A percentile compares a stretch with the other conserved stretches of the same genome.
These are phyloP conservation scores for Ustilago trichophora DNA, from an alignment of 1,284 basidiomycete species.

Conservation along the genomic window DNA sequence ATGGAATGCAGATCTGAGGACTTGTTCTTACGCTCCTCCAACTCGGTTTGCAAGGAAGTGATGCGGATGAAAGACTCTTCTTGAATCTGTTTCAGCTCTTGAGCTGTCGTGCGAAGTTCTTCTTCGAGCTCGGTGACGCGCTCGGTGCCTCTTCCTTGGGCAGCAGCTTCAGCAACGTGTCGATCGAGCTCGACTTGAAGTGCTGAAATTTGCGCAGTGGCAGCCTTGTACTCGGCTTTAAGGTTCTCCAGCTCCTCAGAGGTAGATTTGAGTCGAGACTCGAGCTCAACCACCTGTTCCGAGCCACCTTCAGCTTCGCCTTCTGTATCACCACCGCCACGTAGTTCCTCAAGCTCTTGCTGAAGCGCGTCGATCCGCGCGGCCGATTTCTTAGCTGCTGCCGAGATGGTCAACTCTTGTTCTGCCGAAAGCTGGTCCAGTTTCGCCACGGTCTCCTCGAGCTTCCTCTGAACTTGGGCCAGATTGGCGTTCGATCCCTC, in stretches of 20 bases:
- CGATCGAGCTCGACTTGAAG: neutral
- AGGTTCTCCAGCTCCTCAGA: too few relatives aligned
- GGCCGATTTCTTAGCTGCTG: slow-evolving; percentile 10
- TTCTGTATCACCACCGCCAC: too few relatives aligned
- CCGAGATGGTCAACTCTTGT: slow-evolving; percentile 19
- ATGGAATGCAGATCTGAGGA: slow-evolving; percentile 2
- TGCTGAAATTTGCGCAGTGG: neutral
- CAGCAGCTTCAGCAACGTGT: neutral
- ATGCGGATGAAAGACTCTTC: neutral
- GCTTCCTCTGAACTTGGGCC: neutral
- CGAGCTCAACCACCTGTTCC: neutral
- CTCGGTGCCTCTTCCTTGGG: neutral
- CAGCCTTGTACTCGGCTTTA: too few relatives aligned
- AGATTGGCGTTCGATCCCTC: neutral
- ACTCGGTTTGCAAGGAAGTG: neutral
- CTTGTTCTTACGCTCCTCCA: neutral
- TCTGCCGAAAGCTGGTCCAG: slow-evolving; percentile 26
- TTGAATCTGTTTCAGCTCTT: neutral
- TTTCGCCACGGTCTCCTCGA: slow-evolving; percentile 10
- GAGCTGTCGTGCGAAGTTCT: neutral
- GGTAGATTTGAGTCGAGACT: neutral
- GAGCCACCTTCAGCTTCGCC: neutral
- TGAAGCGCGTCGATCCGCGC: slow-evolving; percentile 18
- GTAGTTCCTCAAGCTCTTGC: slow-evolving; percentile 4
- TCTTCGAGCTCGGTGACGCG: neutral